phyloP scores from a whole-genome alignment of 768 basidiomycete genomes.

The Mycena epipterygia region DNA sequence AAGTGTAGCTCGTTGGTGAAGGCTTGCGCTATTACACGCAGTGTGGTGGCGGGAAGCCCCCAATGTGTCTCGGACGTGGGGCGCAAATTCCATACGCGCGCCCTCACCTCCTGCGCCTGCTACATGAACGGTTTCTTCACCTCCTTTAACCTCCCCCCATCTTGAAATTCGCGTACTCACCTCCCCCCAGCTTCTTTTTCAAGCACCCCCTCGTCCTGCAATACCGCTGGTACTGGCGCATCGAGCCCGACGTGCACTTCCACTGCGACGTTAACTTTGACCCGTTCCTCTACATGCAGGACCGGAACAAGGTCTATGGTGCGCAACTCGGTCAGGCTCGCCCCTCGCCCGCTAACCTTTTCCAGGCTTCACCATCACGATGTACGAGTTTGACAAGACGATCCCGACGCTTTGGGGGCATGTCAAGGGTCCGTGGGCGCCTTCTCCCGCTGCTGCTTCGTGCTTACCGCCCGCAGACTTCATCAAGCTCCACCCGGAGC shows the following conservation, averaged over 20 bases:
- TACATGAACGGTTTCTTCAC: too few relatives aligned
- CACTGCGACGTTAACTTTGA: conserved; percentile 77
- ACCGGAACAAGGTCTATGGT: conserved; percentile 78
- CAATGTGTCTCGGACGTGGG: too few relatives aligned
- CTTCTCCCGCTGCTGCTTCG: too few relatives aligned
- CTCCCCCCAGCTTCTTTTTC: conserved; percentile 71
- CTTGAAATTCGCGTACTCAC: background rate
- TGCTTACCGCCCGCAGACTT: conserved; percentile 65
- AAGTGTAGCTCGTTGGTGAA: too few relatives aligned
- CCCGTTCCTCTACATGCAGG: conserved; percentile 82
- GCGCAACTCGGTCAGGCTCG: too few relatives aligned
- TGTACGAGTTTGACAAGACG: conserved; percentile 82
- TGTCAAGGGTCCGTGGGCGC: conserved; percentile 65
- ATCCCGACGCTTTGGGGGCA: conserved; percentile 82
- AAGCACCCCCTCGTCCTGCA: conserved; percentile 72
- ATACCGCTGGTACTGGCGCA: conserved; percentile 86
- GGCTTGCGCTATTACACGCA: too few relatives aligned
- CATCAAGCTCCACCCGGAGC: conserved; percentile 65
- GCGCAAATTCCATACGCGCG: too few relatives aligned
- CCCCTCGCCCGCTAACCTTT: too few relatives aligned
- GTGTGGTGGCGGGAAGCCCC: too few relatives aligned
- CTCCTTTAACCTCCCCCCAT: background rate
- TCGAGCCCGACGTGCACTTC: conserved; percentile 85
- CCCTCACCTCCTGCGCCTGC: too few relatives aligned
- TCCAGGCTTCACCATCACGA: conserved; percentile 76